Evolutionary conservation across 139 green algal genomes (phyloP).

Genomic region (Protoeuglena noctilucae): DNA sequence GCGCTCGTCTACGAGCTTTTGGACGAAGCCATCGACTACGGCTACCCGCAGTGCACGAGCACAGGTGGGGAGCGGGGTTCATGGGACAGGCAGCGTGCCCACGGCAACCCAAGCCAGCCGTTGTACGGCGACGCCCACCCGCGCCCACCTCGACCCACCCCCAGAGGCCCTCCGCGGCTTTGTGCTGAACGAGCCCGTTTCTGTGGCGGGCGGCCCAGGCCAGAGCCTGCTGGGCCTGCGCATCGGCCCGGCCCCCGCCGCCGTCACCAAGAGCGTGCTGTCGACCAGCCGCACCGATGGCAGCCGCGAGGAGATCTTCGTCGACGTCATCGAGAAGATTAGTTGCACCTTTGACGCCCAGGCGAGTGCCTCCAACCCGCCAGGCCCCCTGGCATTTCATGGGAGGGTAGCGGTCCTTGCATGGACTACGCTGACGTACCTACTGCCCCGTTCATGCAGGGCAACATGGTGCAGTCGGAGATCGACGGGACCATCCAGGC

Average conservation of each 20-base stretch:
- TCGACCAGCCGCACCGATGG: constrained; percentile 56
- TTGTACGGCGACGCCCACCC: no score
- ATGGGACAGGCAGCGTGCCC: no score
- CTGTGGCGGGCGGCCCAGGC: constrained; percentile 20
- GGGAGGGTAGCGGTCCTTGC: neutral
- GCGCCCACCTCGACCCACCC: no score
- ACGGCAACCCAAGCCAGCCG: no score
- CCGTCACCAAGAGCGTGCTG: constrained; percentile 73
- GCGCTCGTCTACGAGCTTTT: constrained; percentile 93
- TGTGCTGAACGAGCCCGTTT: constrained; percentile 75
- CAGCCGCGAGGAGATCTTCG: constrained; percentile 84
- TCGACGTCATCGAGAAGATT: constrained; percentile 94
- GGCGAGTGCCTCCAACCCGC: no score
- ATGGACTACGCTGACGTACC: neutral
- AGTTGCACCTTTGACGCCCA: constrained; percentile 72
- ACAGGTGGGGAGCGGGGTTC: neutral
- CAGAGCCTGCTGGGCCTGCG: constrained; percentile 14
- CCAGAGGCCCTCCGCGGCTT: constrained; percentile 84
- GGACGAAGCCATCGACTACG: constrained; percentile 84
- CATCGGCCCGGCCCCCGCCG: constrained; percentile 44
- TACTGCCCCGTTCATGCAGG: constrained; percentile 11
- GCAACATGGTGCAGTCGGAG: constrained; percentile 59
- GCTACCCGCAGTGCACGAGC: constrained; percentile 59
- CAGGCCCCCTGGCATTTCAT: neutral
- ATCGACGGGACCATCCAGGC: constrained; percentile 75